A percentile compares a stretch with the other conserved stretches of the same genome.
phyloP scores from a whole-genome alignment of 1,284 basidiomycete genomes.

The Rhodotorula sp. region DNA sequence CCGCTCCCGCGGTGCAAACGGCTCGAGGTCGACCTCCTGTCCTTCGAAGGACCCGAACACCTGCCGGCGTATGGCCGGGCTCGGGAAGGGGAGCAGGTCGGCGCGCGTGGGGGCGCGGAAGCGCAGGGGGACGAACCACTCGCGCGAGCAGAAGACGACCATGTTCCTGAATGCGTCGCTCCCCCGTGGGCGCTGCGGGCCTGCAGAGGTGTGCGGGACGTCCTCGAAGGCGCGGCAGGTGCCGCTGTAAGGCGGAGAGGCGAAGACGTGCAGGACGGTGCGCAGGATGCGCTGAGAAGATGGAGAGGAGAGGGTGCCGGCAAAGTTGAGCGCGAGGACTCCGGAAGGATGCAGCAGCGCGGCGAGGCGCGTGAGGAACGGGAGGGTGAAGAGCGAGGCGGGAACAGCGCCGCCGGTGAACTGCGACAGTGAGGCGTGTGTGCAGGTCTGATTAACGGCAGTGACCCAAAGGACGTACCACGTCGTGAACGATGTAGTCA shows the following conservation, averaged over 20 bases:
- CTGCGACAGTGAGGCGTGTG: not conserved
- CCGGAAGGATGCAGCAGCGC: constrained; percentile 68
- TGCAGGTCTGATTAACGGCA: no score
- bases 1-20: constrained; percentile 3
- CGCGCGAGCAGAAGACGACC: constrained; percentile 34
- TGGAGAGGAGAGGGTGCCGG: constrained; percentile 65
- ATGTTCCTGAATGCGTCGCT: constrained; percentile 30
- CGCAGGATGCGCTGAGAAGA: constrained; percentile 67
- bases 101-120: constrained; percentile 9
- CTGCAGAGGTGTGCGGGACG: not conserved
- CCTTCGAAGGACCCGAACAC: constrained; percentile 27
- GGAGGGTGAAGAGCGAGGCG: constrained; percentile 72
- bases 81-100: constrained; percentile 23
- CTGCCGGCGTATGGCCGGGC: constrained; percentile 14
- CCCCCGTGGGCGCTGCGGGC: not conserved
- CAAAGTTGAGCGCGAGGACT: constrained; percentile 75
- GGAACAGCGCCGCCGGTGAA: constrained; percentile 88
- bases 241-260: constrained; percentile 62
- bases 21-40: constrained; percentile 31
- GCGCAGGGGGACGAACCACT: constrained; percentile 8
- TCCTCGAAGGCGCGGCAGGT: constrained; percentile 57
- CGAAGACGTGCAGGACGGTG: constrained; percentile 69
- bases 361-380: constrained; percentile 76
- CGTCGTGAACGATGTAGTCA: constrained; percentile 83
- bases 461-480: constrained; percentile 47